Conservation (phyloP, 805 yeast genomes). For the Candida endomychidarum region DNA sequence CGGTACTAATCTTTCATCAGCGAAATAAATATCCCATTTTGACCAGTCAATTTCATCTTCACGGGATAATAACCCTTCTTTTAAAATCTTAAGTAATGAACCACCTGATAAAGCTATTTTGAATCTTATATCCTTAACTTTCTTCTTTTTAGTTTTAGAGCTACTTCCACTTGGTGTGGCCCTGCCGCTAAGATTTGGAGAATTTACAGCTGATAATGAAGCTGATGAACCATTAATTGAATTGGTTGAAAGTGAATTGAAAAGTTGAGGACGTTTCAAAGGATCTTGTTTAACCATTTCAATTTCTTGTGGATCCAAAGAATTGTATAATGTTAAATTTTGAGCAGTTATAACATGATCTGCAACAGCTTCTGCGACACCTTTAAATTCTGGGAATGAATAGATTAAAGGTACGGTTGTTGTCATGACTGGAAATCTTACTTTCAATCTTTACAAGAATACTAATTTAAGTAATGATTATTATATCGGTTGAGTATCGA, state of each 20-base stretch:
- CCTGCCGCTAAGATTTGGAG: neutral
- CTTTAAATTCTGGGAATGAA: constrained; percentile 85
- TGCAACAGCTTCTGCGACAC: constrained; percentile 95
- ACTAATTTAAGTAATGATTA: neutral
- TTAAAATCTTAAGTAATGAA: constrained; percentile 78
- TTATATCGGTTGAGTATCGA: constrained; percentile 4
- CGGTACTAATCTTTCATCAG: constrained; percentile 93
- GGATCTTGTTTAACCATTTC: constrained; percentile 29
- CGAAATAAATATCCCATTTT: constrained; percentile 94
- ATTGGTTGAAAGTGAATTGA: constrained; percentile 11
- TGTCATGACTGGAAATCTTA: constrained; percentile 58
- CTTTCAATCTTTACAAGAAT: neutral
- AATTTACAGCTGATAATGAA: neutral
- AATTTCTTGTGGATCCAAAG: constrained; percentile 36
- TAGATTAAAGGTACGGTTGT: constrained; percentile 92
- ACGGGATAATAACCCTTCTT: constrained; percentile 79
- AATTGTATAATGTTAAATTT: constrained; percentile 59
- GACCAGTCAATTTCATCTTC: constrained; percentile 79
- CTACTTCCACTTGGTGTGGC: constrained; percentile 1
- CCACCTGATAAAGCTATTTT: constrained; percentile 94
- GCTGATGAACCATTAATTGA: constrained; percentile 11
- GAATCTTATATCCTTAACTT: constrained; percentile 68
- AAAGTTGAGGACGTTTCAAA: constrained; percentile 14
- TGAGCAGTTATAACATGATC: constrained; percentile 92
- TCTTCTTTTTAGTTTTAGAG: constrained; percentile 31